phyloP scores from a whole-genome alignment of 768 basidiomycete genomes.

The Naganishia kalamii region DNA sequence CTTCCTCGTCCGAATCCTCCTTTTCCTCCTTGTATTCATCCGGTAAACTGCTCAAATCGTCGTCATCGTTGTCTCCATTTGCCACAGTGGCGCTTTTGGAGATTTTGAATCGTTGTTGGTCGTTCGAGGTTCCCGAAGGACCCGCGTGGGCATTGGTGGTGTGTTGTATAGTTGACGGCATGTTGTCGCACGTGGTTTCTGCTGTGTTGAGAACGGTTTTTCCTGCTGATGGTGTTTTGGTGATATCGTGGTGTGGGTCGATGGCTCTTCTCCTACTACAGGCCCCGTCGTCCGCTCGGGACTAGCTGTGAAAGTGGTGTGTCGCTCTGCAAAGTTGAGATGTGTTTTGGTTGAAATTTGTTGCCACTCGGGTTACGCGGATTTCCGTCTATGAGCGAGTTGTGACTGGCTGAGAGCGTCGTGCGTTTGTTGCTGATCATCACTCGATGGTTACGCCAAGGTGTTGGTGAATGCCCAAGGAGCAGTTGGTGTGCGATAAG shows the following conservation, averaged over 20 bases:
- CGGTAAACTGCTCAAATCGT: constrained; percentile 23
- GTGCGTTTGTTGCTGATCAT: constrained; percentile 12
- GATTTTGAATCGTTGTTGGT: neutral
- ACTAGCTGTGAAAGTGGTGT: constrained; percentile 3
- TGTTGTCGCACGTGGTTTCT: neutral
- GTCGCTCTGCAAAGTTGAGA: neutral
- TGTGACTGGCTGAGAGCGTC: constrained; percentile 15
- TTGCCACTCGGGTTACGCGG: neutral
- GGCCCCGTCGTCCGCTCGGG: constrained; percentile 16
- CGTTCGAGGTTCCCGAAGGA: constrained; percentile 8
- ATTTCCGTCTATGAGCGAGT: constrained; percentile 5
- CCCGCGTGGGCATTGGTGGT: constrained; percentile 4
- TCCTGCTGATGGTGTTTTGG: neutral
- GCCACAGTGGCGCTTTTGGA: neutral
- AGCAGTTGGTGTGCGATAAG: neutral
- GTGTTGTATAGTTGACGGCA: neutral
- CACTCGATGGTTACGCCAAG: neutral
- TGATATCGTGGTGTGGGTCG: neutral
- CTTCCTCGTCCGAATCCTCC: constrained; percentile 11
- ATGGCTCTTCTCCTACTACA: neutral
- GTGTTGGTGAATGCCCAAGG: neutral
- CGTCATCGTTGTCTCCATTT: constrained; percentile 7
- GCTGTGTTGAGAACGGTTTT: neutral
- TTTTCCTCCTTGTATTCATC: constrained; percentile 23
- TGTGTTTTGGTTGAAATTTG: neutral